Conservation (phyloP, 2,329 filamentous ascomycete species). For the Cladosporium phlei region DNA sequence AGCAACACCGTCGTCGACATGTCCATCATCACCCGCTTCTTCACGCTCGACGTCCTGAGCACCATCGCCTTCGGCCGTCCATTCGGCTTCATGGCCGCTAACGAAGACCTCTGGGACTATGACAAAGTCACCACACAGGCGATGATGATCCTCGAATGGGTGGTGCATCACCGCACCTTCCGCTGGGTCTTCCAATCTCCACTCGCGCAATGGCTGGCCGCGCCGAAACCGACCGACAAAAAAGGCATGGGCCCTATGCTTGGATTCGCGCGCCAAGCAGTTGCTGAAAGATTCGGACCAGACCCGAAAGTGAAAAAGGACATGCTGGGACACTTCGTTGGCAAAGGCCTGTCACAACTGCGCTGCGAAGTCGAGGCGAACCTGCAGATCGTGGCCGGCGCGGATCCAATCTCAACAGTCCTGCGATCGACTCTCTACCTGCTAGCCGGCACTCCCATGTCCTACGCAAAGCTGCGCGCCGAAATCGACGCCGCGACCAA, state of each 20-base stretch:
- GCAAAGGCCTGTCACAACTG: conserved; percentile 36
- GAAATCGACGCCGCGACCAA: conserved; percentile 41
- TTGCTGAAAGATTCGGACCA: conserved; percentile 24
- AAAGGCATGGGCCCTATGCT: conserved; percentile 25
- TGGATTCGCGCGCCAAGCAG: conserved; percentile 23
- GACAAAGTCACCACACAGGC: conserved; percentile 14
- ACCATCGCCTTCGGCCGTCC: conserved; percentile 49
- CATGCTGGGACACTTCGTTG: conserved; percentile 49
- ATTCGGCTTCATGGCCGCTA: conserved; percentile 49
- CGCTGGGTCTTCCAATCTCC: conserved; percentile 21
- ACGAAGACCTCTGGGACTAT: conserved; percentile 40
- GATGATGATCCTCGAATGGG: conserved; percentile 23
- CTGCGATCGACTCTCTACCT: conserved; percentile 49
- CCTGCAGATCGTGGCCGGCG: conserved; percentile 47
- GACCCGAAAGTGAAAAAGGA: conserved; percentile 35
- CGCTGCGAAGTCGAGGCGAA: conserved; percentile 38
- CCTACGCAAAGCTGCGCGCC: conserved; percentile 41
- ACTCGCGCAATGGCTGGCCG: conserved; percentile 22
- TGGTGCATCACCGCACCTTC: conserved; percentile 22
- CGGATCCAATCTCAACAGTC: conserved; percentile 52
- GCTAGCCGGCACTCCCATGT: conserved; percentile 43
- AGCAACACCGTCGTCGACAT: conserved; percentile 44
- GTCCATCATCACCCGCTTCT: conserved; percentile 47
- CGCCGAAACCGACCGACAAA: conserved; percentile 26
- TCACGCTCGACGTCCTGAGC: conserved; percentile 55